These are phyloP conservation scores for Botrytis squamosa DNA, from an alignment of 2,329 filamentous ascomycete species.

Conservation along the genomic window DNA sequence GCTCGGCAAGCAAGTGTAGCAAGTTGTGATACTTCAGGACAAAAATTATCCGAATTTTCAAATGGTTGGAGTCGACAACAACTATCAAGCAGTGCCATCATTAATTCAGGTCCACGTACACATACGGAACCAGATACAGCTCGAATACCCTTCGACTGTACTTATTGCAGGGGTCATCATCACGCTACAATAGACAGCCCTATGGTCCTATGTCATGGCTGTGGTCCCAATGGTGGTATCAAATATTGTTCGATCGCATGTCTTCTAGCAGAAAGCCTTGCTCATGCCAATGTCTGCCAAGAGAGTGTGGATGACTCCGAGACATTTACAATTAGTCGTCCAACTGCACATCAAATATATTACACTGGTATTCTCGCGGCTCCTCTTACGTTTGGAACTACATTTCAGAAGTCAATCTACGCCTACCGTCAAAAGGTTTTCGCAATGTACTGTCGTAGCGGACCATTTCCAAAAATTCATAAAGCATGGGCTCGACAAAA, in stretches of 20 bases:
- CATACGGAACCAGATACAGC: not conserved
- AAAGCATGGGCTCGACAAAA: slow-evolving; percentile 27
- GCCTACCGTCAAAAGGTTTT: slow-evolving; percentile 34
- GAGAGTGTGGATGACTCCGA: slow-evolving; percentile 20
- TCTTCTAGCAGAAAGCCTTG: slow-evolving; percentile 29
- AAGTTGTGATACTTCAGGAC: not conserved
- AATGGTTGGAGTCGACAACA: slow-evolving; percentile 20
- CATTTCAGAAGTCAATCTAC: slow-evolving; percentile 20
- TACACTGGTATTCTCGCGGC: not conserved
- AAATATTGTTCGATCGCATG: slow-evolving; percentile 35
- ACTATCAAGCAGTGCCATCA: not conserved
- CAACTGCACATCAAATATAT: slow-evolving; percentile 14
- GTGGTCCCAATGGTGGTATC: slow-evolving; percentile 25
- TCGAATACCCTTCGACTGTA: slow-evolving; percentile 18
- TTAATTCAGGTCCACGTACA: not conserved
- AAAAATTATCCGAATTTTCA: not conserved
- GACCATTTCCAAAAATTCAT: slow-evolving; percentile 30
- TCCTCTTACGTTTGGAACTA: not conserved
- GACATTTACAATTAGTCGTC: not conserved
- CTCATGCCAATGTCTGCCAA: slow-evolving; percentile 27
- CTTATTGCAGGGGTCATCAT: slow-evolving; percentile 17
- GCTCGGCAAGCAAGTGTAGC: not conserved
- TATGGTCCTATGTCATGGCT: slow-evolving; percentile 31
- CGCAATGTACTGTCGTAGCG: slow-evolving; percentile 30
- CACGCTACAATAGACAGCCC: slow-evolving; percentile 21